Conservation (phyloP, 495 filamentous ascomycete genomes). For the Ascodesmis nigricans region DNA sequence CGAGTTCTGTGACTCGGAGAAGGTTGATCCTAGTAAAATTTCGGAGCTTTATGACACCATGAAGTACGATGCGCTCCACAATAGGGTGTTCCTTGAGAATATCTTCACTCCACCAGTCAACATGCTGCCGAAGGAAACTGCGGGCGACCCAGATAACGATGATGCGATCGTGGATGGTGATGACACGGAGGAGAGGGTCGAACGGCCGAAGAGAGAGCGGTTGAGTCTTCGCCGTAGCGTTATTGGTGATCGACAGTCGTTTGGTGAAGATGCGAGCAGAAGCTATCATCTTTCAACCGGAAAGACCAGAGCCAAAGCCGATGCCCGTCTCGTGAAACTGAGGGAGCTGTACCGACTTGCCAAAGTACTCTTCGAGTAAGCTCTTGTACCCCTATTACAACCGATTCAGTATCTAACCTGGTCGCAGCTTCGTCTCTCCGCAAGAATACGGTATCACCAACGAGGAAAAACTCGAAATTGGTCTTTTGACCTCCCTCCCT, state of each 20-base stretch:
- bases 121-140: constrained; percentile 39
- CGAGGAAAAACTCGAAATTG: constrained; percentile 90
- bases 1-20: constrained; percentile 90
- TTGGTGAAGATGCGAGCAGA: constrained; percentile 18
- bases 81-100: constrained; percentile 92
- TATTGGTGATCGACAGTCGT: not conserved
- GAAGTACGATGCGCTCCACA: constrained; percentile 97
- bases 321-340: constrained; percentile 64
- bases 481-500: constrained; percentile 76
- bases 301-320: constrained; percentile 59
- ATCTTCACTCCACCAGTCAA: constrained; percentile 66
- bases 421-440: constrained; percentile 63
- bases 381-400: not conserved
- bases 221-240: constrained; percentile 10
- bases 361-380: constrained; percentile 71
- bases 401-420: constrained; percentile 2
- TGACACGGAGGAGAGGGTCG: not conserved
- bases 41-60: constrained; percentile 96
- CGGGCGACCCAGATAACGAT: constrained; percentile 17
- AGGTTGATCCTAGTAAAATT: constrained; percentile 94
- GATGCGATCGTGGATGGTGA: constrained; percentile 1
- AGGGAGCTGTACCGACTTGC: constrained; percentile 79
- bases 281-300: constrained; percentile 43
- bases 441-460: constrained; percentile 94
- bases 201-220: constrained; percentile 10